Percentiles rank a stretch among this genome's conserved stretches.
These are phyloP conservation scores for Spongiforma sp. DNA, from an alignment of 1,284 basidiomycete genomes.

Conservation along the genomic window DNA sequence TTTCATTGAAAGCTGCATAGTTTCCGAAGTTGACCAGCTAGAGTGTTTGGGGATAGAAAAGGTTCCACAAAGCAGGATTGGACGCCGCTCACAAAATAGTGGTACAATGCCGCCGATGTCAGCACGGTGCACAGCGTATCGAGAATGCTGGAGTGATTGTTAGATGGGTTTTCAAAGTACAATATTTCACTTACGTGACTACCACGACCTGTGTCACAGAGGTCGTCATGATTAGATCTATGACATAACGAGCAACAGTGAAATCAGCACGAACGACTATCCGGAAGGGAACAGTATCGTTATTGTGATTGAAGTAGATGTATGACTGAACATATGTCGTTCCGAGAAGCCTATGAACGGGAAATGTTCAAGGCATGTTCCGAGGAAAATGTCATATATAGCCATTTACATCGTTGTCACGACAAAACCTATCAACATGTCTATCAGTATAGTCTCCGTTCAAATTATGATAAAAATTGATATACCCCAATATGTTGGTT, in stretches of 20 bases:
- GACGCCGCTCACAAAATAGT: slow-evolving; percentile 11
- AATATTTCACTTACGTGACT: slow-evolving; percentile 1
- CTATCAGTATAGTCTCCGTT: not conserved
- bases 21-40: slow-evolving; percentile 10
- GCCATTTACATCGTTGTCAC: slow-evolving; percentile 6
- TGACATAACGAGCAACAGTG: not conserved
- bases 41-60: not conserved
- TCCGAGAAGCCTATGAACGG: slow-evolving; percentile 14
- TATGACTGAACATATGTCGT: slow-evolving; percentile 12
- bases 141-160: slow-evolving; percentile 1
- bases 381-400: too few species aligned
- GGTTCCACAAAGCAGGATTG: not conserved
- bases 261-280: slow-evolving; percentile 1
- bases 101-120: not conserved
- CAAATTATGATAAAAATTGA: not conserved
- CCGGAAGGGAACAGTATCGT: slow-evolving; percentile 2
- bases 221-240: not conserved
- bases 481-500: slow-evolving; percentile 14
- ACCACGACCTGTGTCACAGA: slow-evolving; percentile 5
- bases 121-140: slow-evolving; percentile 7
- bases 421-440: slow-evolving; percentile 11
- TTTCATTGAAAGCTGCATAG: not conserved
- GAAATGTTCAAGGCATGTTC: not conserved
- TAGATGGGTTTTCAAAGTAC: not conserved
- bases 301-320: slow-evolving; percentile 11